These are phyloP conservation scores for Fraxinus latifolia DNA, from an alignment of 305 asterid species.

Conservation along the genomic window DNA sequence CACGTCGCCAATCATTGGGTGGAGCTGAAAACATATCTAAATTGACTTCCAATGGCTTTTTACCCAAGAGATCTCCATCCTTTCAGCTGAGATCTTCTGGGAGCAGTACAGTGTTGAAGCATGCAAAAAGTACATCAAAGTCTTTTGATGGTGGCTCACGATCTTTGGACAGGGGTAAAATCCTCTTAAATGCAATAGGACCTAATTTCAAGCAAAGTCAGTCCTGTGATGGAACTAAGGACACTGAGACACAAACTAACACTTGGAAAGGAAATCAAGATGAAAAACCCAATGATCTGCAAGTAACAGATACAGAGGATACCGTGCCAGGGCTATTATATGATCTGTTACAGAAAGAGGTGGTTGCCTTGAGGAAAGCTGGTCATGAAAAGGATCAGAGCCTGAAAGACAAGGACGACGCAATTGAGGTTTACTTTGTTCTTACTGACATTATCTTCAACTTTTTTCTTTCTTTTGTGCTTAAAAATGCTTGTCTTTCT, in stretches of 20 bases:
- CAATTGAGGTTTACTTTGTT: conserved; percentile 73
- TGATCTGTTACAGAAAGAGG: conserved; percentile 89
- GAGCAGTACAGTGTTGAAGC: conserved; percentile 80
- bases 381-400: conserved; percentile 95
- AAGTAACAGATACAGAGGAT: conserved; percentile 62
- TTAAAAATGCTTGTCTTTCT: conserved; percentile 5
- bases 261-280: conserved; percentile 75
- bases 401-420: conserved; percentile 98
- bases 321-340: conserved; percentile 75
- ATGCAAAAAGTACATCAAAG: conserved; percentile 97
- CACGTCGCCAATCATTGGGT: conserved; percentile 93
- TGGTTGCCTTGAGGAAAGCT: conserved; percentile 81
- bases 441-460: conserved; percentile 7
- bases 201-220: conserved; percentile 88
- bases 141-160: conserved; percentile 98
- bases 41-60: conserved; percentile 75
- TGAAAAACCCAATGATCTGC: conserved; percentile 63
- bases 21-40: conserved; percentile 87
- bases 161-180: conserved; percentile 77
- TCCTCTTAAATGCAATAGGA: conserved; percentile 81
- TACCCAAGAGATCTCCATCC: conserved; percentile 93
- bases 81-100: conserved; percentile 87
- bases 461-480: neutral
- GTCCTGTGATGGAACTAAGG: conserved; percentile 89
- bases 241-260: conserved; percentile 57